Evolutionary conservation across 2,329 filamentous ascomycete species (phyloP).

Genomic region (Beauveria asiatica): DNA sequence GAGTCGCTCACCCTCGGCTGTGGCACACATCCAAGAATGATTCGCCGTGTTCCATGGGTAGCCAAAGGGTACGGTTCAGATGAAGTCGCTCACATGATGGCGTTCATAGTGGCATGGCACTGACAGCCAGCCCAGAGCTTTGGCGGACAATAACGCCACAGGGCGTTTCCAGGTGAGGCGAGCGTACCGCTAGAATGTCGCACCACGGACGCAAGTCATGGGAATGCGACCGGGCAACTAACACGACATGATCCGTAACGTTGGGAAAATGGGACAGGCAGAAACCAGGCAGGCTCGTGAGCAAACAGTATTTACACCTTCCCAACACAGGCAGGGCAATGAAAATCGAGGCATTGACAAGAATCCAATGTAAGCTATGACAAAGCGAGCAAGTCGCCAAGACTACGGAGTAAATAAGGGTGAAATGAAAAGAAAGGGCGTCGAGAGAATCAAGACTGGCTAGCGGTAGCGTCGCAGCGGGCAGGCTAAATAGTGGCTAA

Average conservation of each 20-base stretch:
- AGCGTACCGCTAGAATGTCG: neutral
- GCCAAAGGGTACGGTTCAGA: neutral
- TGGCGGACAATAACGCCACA: neutral
- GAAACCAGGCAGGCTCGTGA: neutral
- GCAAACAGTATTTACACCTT: neutral
- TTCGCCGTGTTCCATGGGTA: neutral
- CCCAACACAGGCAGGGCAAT: neutral
- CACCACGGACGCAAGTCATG: neutral
- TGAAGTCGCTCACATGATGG: constrained; percentile 3
- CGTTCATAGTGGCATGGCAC: neutral
- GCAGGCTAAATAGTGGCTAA: no score
- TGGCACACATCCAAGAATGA: neutral
- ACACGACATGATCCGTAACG: no score
- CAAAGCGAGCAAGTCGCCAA: constrained; percentile 1
- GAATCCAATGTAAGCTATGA: neutral
- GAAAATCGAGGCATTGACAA: neutral
- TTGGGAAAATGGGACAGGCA: neutral
- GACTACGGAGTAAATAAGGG: neutral
- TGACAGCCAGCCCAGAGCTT: neutral
- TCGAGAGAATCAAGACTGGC: neutral
- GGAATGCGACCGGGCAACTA: neutral
- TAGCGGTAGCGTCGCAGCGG: neutral
- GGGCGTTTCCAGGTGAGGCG: constrained; percentile 8
- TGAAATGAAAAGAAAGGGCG: neutral
- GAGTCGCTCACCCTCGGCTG: neutral